Conservation (phyloP, 306 rosid genomes). For the Datisca glomerata region DNA sequence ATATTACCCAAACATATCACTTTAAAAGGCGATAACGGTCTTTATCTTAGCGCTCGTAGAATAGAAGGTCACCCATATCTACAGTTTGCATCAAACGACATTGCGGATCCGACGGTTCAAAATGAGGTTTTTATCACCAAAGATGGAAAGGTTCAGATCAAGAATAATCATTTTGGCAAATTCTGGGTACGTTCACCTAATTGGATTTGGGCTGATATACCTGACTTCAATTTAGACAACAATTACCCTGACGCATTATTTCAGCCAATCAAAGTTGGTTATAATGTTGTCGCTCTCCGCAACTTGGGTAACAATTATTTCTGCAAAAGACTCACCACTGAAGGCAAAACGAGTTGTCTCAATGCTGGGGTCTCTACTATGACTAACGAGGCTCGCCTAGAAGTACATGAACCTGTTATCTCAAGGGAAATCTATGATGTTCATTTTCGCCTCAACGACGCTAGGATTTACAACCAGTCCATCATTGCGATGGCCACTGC, state of each 20-base stretch:
- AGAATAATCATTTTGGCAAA: background rate
- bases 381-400: background rate
- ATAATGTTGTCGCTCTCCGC: constrained; percentile 4
- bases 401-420: constrained; percentile 1
- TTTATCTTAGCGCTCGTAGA: background rate
- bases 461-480: background rate
- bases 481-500: background rate
- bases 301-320: background rate
- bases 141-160: constrained; percentile 5
- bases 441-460: background rate
- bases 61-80: background rate
- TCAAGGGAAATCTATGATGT: background rate
- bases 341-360: background rate
- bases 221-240: too few species aligned
- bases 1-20: background rate
- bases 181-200: constrained; percentile 4
- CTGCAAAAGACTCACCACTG: constrained; percentile 2
- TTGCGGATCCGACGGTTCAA: background rate
- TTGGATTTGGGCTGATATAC: background rate
- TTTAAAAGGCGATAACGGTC: background rate
- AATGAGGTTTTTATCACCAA: background rate
- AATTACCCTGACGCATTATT: background rate
- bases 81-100: background rate
- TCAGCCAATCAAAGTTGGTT: constrained; percentile 1
- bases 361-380: background rate